These are phyloP conservation scores for Cercospora nicotianae DNA, from an alignment of 2,329 filamentous ascomycete genomes.

Conservation along the genomic window DNA sequence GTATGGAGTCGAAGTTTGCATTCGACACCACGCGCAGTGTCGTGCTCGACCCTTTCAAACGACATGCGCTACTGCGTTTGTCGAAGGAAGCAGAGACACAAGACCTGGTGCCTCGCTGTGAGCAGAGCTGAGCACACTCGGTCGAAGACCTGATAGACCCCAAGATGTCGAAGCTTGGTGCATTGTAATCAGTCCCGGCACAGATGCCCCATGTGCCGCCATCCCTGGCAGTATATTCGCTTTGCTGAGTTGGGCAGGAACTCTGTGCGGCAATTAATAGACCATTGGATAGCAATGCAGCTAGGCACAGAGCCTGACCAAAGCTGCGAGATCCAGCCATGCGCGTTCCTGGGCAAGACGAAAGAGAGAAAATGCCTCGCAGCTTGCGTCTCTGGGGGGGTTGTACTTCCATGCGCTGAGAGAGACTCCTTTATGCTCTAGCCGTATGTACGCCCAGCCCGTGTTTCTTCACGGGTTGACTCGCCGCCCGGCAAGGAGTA, in stretches of 20 bases:
- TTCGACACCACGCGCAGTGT: background rate
- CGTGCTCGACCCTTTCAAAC: background rate
- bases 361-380: background rate
- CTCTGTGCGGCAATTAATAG: background rate
- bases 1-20: background rate
- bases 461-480: background rate
- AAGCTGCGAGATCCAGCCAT: background rate
- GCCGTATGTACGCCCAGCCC: background rate
- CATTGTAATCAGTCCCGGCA: background rate
- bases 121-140: background rate
- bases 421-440: background rate
- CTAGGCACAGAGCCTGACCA: background rate
- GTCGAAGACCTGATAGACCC: background rate
- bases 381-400: background rate
- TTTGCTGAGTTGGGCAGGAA: background rate
- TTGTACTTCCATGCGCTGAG: background rate
- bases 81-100: background rate
- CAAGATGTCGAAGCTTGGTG: background rate
- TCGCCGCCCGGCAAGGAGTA: background rate
- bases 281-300: background rate
- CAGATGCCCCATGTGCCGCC: background rate
- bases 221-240: background rate
- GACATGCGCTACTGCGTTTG: background rate
- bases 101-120: background rate
- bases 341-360: background rate